Evolutionary conservation across 805 yeast genomes (phyloP).

Genomic region (Nakazawaea pomicola): DNA sequence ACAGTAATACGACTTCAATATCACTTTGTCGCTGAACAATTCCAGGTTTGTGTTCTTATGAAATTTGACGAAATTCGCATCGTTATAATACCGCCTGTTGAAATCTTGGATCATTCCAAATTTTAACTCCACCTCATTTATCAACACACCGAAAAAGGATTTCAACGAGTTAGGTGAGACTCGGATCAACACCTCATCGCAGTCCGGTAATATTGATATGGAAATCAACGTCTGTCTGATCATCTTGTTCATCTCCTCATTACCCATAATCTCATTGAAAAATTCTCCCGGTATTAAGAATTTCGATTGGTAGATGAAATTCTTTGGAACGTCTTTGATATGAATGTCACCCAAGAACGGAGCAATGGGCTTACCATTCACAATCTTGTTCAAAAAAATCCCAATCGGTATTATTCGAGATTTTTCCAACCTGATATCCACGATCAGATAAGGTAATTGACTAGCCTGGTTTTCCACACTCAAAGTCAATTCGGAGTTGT

Average conservation of each 20-base stretch:
- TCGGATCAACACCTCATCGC: conserved; percentile 11
- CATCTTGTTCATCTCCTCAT: conserved; percentile 7
- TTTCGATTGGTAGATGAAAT: conserved; percentile 10
- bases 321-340: conserved; percentile 7
- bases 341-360: conserved; percentile 4
- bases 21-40: conserved; percentile 4
- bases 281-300: conserved; percentile 10
- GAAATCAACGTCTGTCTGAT: conserved; percentile 5
- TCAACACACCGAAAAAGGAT: conserved; percentile 1
- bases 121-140: conserved; percentile 1
- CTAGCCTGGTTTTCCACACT: conserved; percentile 10
- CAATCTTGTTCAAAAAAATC: conserved; percentile 10
- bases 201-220: conserved; percentile 10
- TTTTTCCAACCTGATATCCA: conserved; percentile 6
- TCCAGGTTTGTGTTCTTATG: conserved; percentile 4
- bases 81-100: neutral
- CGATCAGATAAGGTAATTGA: conserved; percentile 12
- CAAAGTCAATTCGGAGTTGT: conserved; percentile 3
- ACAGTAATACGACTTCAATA: conserved; percentile 10
- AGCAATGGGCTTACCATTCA: conserved; percentile 11
- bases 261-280: neutral
- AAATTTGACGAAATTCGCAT: conserved; percentile 3
- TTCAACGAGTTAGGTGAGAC: conserved; percentile 10
- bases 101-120: neutral
- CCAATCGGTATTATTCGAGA: conserved; percentile 7